A percentile compares a stretch with the other conserved stretches of the same genome.
phyloP scores from a whole-genome alignment of 352 stramenopile species.

The Pythium dissimile region DNA sequence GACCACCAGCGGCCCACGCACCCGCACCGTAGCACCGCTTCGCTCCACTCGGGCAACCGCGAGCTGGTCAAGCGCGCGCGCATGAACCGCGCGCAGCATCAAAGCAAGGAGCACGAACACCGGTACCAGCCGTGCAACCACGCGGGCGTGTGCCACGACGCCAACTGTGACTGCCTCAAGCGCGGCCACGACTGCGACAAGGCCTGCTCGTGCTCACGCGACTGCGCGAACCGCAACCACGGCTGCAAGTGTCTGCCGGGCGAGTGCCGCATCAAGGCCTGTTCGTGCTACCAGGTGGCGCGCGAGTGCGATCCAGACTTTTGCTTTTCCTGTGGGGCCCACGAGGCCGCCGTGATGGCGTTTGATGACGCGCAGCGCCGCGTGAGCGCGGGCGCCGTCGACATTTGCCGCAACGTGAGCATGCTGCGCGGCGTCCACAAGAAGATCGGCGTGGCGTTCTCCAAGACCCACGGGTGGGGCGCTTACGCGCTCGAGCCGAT shows the following conservation, averaged over 20 bases:
- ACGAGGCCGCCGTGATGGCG: conserved; percentile 53
- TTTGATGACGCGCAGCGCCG: conserved; percentile 28
- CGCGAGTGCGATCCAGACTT: conserved; percentile 74
- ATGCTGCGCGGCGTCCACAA: conserved; percentile 51
- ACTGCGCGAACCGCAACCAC: conserved; percentile 62
- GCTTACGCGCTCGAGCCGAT: conserved; percentile 66
- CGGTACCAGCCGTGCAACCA: conserved; percentile 67
- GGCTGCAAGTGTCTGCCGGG: conserved; percentile 59
- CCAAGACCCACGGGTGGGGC: conserved; percentile 64
- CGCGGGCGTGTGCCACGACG: conserved; percentile 37
- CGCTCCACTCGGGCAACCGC: conserved; percentile 25
- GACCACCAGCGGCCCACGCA: conserved; percentile 3
- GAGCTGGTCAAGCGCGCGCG: conserved; percentile 34
- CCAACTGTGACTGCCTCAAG: conserved; percentile 46
- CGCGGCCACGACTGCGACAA: conserved; percentile 56
- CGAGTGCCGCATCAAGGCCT: conserved; percentile 51
- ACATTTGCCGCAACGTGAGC: conserved; percentile 63
- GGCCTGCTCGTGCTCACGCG: conserved; percentile 53
- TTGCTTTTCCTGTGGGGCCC: conserved; percentile 66
- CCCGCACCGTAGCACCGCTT: conserved; percentile 5
- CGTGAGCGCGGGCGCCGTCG: conserved; percentile 25
- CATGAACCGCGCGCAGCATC: conserved; percentile 29
- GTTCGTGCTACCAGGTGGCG: conserved; percentile 44
- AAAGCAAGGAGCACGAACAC: conserved; percentile 44
- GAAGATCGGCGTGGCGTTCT: conserved; percentile 68